phyloP scores from a whole-genome alignment of 345 rosid genomes.

The Erodium maritimum region DNA sequence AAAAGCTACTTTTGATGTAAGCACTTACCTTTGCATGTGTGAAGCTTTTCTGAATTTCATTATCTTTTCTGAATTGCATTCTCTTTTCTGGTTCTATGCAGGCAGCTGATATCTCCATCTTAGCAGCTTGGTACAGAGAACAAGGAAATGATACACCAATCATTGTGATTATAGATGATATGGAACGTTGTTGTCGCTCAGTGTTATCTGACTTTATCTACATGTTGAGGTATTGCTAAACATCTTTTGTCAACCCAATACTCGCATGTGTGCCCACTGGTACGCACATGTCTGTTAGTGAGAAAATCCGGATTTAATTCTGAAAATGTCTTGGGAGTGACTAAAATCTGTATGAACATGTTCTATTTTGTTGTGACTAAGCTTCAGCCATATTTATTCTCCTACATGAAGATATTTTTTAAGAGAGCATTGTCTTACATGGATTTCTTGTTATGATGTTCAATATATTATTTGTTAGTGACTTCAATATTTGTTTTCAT shows the following conservation, averaged over 20 bases:
- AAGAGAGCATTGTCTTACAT: too few species aligned
- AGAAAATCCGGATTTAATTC: not conserved
- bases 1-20: constrained; percentile 59
- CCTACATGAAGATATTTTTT: too few species aligned
- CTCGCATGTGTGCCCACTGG: not conserved
- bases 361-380: not conserved
- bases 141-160: constrained; percentile 28
- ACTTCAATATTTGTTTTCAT: not conserved
- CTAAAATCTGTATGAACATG: not conserved
- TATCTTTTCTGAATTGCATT: constrained; percentile 11
- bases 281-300: not conserved
- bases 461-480: not conserved
- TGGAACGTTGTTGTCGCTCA: constrained; percentile 70
- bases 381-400: not conserved
- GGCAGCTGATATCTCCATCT: constrained; percentile 65
- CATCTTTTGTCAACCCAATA: constrained; percentile 1
- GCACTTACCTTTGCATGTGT: constrained; percentile 14
- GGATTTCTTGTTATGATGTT: too few species aligned
- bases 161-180: constrained; percentile 61
- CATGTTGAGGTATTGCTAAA: constrained; percentile 45
- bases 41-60: not conserved
- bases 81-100: constrained; percentile 26
- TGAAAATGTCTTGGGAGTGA: not conserved
- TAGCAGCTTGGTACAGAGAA: constrained; percentile 78
- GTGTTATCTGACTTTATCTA: constrained; percentile 71